Percentiles rank a stretch among this genome's conserved stretches.
Evolutionary conservation across 257 asterid genomes (phyloP).

Genomic region (Fraxinus excelsior): DNA sequence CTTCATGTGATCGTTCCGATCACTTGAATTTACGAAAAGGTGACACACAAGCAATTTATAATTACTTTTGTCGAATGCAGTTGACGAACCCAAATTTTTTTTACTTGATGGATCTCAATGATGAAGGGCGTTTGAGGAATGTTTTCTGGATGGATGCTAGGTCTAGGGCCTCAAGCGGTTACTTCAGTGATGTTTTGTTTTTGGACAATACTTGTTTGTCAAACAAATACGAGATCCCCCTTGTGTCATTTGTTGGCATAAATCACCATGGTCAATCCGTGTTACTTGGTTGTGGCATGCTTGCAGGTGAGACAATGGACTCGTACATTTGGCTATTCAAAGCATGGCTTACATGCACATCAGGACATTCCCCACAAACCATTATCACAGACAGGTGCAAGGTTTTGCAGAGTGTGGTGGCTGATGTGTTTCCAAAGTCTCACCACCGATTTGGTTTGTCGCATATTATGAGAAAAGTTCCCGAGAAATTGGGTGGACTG

Average conservation of each 20-base stretch:
- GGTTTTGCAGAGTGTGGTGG: conserved; percentile 58
- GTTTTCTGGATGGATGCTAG: conserved; percentile 72
- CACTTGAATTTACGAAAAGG: conserved; percentile 60
- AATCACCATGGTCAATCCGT: conserved; percentile 80
- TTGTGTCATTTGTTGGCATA: conserved; percentile 67
- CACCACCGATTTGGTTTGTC: conserved; percentile 64
- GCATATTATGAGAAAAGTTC: conserved; percentile 69
- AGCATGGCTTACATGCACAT: conserved; percentile 57
- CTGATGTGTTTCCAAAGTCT: conserved; percentile 65
- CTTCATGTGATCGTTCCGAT: conserved; percentile 38
- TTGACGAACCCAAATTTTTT: conserved; percentile 68
- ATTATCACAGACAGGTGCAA: conserved; percentile 73
- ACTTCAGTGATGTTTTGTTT: conserved; percentile 69
- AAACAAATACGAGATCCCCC: conserved; percentile 71
- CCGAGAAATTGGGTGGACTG: conserved; percentile 79
- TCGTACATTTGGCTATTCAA: conserved; percentile 71
- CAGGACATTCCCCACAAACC: conserved; percentile 61
- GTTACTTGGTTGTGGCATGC: conserved; percentile 85
- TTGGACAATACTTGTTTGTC: conserved; percentile 67
- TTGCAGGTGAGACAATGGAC: conserved; percentile 54
- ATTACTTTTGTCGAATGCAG: conserved; percentile 73
- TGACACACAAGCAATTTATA: conserved; percentile 66
- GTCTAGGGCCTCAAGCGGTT: conserved; percentile 56
- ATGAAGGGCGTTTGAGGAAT: conserved; percentile 66
- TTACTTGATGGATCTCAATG: conserved; percentile 57